Evolutionary conservation across 2,329 filamentous ascomycete genomes (phyloP), one percentile per base, ranked within the genome.

Genomic region (Colletotrichum sp.): DNA sequence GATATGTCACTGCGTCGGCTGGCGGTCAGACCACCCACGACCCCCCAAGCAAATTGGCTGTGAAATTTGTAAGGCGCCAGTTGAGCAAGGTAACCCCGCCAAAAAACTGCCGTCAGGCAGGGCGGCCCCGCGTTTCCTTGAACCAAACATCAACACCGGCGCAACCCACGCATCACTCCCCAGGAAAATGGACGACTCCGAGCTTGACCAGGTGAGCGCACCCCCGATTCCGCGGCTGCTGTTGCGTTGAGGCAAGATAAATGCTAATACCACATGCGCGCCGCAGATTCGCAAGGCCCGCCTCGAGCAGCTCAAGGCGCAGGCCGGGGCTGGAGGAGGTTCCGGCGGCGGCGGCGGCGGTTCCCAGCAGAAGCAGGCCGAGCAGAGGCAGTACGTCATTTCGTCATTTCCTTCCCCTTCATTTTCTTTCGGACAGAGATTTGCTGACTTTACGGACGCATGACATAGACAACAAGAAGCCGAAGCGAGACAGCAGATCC

Each of bases 241-340:
- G 16, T 43, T 43, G 36, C 1, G 36, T 3, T 2, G 36, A 1
- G 36, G 36, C 15, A 18, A 6, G 1, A 43, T 0, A 43, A n/a
- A 43, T 43, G 52, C 16, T 63, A 66, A 61, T 5, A 34, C 55
- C 73, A 6, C 36, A 67, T 79, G 79, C 67, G 60, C 13, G 32
- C 21, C 34, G 21, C 82, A 98, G 94, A 98, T 99, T 83, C 91
- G 96, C 83, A 94, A 95, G 85, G 96, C 96, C 81, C 95, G 97
- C 78, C 93, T 98, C 71, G 95, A 96, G 86, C 96, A 99, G 88
- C 93, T 99, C 79, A 97, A 98, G 86, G 91, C 96, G 80, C 89
- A 94, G 85, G 87, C 90, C 74, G 86, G 85, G 67, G 85, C 90
- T 74, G 86, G 85, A 69, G 85, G 86, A 63, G 86, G 87, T 76